These are phyloP conservation scores for Rubus idaeus DNA, from an alignment of 306 rosid species.

Conservation along the genomic window DNA sequence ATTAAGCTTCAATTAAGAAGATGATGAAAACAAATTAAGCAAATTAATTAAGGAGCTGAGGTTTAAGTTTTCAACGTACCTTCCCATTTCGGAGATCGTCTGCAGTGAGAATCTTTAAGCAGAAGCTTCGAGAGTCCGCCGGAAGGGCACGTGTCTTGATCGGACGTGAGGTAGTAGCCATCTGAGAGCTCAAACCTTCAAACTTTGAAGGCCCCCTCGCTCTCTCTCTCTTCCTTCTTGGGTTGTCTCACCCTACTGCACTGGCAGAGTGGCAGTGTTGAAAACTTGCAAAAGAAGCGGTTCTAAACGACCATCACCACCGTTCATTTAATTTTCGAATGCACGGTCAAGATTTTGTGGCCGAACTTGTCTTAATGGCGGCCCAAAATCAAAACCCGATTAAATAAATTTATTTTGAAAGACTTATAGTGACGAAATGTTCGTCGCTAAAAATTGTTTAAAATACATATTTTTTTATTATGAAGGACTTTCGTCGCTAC, in stretches of 20 bases:
- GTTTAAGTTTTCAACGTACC: background rate
- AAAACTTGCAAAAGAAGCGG: background rate
- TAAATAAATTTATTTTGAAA: too few relatives aligned
- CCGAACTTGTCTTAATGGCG: too few relatives aligned
- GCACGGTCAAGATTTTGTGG: background rate
- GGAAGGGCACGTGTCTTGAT: background rate
- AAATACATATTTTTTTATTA: too few relatives aligned
- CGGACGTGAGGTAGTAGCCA: background rate
- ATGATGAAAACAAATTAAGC: background rate
- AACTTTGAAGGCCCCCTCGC: background rate
- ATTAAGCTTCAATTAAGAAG: background rate
- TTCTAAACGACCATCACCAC: background rate
- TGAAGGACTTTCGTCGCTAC: too few relatives aligned
- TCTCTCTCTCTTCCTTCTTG: too few relatives aligned
- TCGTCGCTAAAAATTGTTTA: too few relatives aligned
- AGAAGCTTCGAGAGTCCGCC: background rate
- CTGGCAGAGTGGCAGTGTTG: background rate
- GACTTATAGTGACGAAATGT: too few relatives aligned
- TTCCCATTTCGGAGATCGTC: background rate
- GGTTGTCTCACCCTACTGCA: too few relatives aligned
- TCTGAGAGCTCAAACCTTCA: background rate
- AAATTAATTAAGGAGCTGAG: background rate
- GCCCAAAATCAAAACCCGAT: too few relatives aligned
- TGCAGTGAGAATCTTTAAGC: background rate
- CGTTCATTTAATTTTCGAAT: background rate